These are phyloP conservation scores for Jamesozyma hellenica DNA, from an alignment of 805 yeast species.

Conservation along the genomic window DNA sequence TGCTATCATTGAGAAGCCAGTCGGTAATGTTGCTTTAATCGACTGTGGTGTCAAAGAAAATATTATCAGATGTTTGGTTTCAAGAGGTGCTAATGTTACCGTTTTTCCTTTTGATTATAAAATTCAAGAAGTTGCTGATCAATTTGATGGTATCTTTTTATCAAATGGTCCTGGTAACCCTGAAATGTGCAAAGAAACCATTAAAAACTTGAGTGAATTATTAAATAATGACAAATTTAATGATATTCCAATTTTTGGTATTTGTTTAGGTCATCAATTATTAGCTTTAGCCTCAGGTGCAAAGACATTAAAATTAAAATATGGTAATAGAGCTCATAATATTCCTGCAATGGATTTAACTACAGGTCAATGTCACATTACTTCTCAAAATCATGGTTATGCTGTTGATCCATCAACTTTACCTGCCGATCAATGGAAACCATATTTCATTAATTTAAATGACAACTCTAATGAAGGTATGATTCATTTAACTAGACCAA, in stretches of 20 bases:
- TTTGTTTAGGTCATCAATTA: slow-evolving; percentile 95
- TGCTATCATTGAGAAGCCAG: slow-evolving; percentile 40
- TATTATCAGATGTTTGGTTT: slow-evolving; percentile 83
- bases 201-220: slow-evolving; percentile 59
- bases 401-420: slow-evolving; percentile 83
- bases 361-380: slow-evolving; percentile 92
- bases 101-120: slow-evolving; percentile 96
- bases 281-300: slow-evolving; percentile 94
- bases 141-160: slow-evolving; percentile 89
- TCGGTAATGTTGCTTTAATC: slow-evolving; percentile 70
- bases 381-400: slow-evolving; percentile 97
- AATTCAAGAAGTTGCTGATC: slow-evolving; percentile 77
- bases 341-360: slow-evolving; percentile 88
- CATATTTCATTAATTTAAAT: slow-evolving; percentile 84
- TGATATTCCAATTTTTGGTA: slow-evolving; percentile 88
- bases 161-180: slow-evolving; percentile 99
- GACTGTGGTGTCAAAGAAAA: slow-evolving; percentile 99
- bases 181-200: slow-evolving; percentile 75
- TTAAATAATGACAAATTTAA: slow-evolving; percentile 45
- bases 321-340: slow-evolving; percentile 98
- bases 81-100: slow-evolving; percentile 92
- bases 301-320: slow-evolving; percentile 81
- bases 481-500: slow-evolving; percentile 79
- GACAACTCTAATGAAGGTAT: slow-evolving; percentile 97
- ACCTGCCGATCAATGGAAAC: slow-evolving; percentile 59